These are phyloP conservation scores for Hibiscus mutabilis DNA, from an alignment of 345 rosid genomes.

Conservation along the genomic window DNA sequence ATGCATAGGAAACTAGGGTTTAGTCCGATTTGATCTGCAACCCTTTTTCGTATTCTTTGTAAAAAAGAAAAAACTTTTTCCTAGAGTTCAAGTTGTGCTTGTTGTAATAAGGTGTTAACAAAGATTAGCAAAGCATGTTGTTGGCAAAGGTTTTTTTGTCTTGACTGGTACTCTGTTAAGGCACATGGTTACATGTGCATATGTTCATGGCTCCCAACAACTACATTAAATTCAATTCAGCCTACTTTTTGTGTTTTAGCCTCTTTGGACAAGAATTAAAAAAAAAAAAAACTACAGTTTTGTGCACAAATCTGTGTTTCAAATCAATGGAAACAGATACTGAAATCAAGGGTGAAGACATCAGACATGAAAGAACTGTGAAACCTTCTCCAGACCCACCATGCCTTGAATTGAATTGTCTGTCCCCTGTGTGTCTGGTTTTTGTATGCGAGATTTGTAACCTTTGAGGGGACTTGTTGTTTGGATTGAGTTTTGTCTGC, in stretches of 20 bases:
- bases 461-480: conserved; percentile 7
- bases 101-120: background rate
- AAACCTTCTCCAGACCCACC: background rate
- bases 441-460: background rate
- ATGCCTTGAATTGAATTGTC: background rate
- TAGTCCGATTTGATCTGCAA: too few relatives aligned
- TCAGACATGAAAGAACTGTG: background rate
- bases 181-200: background rate
- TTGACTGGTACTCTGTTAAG: background rate
- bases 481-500: conserved; percentile 1
- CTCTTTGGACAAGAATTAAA: background rate
- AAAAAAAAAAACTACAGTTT: background rate
- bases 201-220: background rate
- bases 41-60: too few relatives aligned
- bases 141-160: background rate
- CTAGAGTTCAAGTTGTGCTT: too few relatives aligned
- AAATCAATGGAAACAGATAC: background rate
- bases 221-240: background rate
- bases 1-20: background rate
- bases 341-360: background rate
- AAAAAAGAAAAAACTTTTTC: too few relatives aligned
- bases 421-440: conserved; percentile 7
- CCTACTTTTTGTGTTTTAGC: background rate
- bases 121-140: background rate
- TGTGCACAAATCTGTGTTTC: background rate